phyloP scores from a whole-genome alignment of 1,284 basidiomycete species.

The Somion occarium region DNA sequence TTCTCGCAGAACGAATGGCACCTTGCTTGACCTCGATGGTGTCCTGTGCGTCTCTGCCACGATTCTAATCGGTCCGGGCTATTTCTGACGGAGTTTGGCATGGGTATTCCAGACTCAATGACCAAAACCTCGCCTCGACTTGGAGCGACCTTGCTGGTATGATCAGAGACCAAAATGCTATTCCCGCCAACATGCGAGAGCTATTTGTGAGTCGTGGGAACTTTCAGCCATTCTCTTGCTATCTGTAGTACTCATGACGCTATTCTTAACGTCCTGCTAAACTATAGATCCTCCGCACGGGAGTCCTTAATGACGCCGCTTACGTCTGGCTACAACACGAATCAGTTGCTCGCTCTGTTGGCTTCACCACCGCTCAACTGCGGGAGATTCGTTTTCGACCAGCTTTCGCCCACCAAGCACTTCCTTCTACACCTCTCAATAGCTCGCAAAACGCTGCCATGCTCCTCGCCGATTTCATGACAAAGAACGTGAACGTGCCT shows the following conservation, averaged over 20 bases:
- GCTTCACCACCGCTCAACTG: conserved; percentile 35
- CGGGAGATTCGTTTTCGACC: conserved; percentile 31
- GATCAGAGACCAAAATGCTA: conserved; percentile 21
- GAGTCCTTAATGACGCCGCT: conserved; percentile 22
- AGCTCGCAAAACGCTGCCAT: conserved; percentile 30
- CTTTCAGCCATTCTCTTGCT: background rate
- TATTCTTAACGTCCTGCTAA: no score
- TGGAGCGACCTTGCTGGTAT: conserved; percentile 21
- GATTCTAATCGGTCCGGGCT: background rate
- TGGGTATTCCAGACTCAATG: conserved; percentile 11
- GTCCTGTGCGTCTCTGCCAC: conserved; percentile 15
- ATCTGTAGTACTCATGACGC: background rate
- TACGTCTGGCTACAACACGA: conserved; percentile 37
- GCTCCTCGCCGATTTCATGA: conserved; percentile 35
- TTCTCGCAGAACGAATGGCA: conserved; percentile 15
- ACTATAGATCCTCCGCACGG: conserved; percentile 22
- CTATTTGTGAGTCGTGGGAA: conserved; percentile 18
- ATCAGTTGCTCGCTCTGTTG: conserved; percentile 33
- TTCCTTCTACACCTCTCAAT: conserved; percentile 11
- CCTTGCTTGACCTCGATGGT: conserved; percentile 20
- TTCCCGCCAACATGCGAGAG: conserved; percentile 25
- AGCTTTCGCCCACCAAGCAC: conserved; percentile 18
- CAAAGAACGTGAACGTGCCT: conserved; percentile 33
- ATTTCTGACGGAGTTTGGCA: background rate
- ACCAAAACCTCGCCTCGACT: conserved; percentile 18